Evolutionary conservation across 1,284 basidiomycete genomes (phyloP).

Genomic region (Acaromyces ingoldii): DNA sequence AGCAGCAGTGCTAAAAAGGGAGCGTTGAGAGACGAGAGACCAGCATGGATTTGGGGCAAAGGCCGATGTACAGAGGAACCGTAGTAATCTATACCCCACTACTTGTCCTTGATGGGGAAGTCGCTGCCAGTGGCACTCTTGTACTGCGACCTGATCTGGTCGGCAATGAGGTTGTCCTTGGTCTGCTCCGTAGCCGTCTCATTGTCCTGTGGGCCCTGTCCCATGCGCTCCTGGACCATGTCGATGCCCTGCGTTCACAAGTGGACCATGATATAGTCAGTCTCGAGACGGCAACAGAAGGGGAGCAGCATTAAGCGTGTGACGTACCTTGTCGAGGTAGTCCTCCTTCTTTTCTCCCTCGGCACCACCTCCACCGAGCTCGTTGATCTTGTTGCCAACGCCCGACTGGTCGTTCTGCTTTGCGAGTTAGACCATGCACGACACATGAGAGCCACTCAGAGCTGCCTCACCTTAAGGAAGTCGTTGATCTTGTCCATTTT

Average conservation of each 20-base stretch:
- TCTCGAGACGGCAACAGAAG: too few species aligned
- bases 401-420: slow-evolving; percentile 5
- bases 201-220: slow-evolving; percentile 2
- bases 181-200: slow-evolving; percentile 5
- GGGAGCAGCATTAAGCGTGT: too few species aligned
- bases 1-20: too few species aligned
- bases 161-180: slow-evolving; percentile 6
- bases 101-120: not conserved
- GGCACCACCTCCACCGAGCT: slow-evolving; percentile 1
- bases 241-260: not conserved
- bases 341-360: slow-evolving; percentile 6
- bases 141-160: not conserved
- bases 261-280: too few species aligned
- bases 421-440: too few species aligned
- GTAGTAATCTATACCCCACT: too few species aligned
- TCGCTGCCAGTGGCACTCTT: not conserved
- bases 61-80: too few species aligned
- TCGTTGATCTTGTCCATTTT: slow-evolving; percentile 2
- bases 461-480: slow-evolving; percentile 1
- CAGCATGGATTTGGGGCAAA: too few species aligned
- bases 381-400: slow-evolving; percentile 1
- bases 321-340: slow-evolving; percentile 5
- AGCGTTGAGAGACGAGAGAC: too few species aligned
- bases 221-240: not conserved
- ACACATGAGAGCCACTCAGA: not conserved